Conservation (phyloP, 257 asterid species). For the Solanum rostratum region DNA sequence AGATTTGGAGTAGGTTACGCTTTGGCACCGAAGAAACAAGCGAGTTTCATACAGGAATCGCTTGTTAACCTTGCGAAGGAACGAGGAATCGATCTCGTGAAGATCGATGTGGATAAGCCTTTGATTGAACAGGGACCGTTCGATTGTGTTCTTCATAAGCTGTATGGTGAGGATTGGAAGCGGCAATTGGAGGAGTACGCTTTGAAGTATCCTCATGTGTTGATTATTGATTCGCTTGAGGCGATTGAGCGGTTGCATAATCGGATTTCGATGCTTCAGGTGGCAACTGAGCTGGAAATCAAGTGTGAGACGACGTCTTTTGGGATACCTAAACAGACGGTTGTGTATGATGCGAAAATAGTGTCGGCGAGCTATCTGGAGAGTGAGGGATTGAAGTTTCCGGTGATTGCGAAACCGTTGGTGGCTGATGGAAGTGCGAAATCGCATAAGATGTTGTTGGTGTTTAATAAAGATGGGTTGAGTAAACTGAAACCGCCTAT, state of each 20-base stretch:
- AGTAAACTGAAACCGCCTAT: constrained; percentile 57
- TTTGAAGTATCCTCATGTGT: constrained; percentile 25
- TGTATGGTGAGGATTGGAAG: constrained; percentile 56
- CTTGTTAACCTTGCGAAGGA: constrained; percentile 41
- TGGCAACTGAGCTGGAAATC: constrained; percentile 28
- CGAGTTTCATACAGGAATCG: constrained; percentile 53
- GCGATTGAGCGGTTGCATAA: constrained; percentile 60
- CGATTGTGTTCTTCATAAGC: constrained; percentile 59
- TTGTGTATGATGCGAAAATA: constrained; percentile 29
- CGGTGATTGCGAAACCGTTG: constrained; percentile 62
- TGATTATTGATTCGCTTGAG: constrained; percentile 50
- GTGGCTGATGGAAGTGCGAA: constrained; percentile 75
- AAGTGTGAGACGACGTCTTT: constrained; percentile 27
- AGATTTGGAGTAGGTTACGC: constrained; percentile 64
- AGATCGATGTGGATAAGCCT: constrained; percentile 43
- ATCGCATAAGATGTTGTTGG: constrained; percentile 61
- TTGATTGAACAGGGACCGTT: constrained; percentile 60
- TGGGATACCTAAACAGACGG: constrained; percentile 57
- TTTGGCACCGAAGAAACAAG: constrained; percentile 63
- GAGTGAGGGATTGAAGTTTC: constrained; percentile 41
- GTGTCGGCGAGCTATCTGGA: constrained; percentile 28
- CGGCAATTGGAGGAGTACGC: constrained; percentile 39
- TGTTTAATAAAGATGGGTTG: constrained; percentile 47
- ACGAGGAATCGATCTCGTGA: constrained; percentile 52
- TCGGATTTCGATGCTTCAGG: constrained; percentile 65